These are phyloP conservation scores for Euclidium syriacum DNA, from an alignment of 345 rosid species.

Conservation along the genomic window DNA sequence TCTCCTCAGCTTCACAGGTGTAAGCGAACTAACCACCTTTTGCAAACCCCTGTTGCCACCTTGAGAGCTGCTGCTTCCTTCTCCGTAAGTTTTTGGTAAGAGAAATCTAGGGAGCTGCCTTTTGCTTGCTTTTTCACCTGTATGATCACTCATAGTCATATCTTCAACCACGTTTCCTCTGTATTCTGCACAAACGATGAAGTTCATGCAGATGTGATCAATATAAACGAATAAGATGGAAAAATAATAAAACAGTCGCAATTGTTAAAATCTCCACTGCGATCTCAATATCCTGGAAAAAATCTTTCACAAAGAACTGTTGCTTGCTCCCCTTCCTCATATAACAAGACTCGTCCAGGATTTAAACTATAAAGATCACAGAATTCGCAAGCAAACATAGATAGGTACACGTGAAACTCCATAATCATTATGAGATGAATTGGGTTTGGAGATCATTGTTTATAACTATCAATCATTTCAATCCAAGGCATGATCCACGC, in stretches of 20 bases:
- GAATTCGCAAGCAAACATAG: neutral
- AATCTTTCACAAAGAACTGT: constrained; percentile 58
- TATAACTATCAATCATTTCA: neutral
- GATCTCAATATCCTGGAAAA: constrained; percentile 59
- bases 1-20: constrained; percentile 31
- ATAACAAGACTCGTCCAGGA: neutral
- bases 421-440: neutral
- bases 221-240: neutral
- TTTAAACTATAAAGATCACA: constrained; percentile 13
- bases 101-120: constrained; percentile 55
- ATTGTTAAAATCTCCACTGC: constrained; percentile 55
- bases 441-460: neutral
- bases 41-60: constrained; percentile 21
- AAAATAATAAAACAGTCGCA: constrained; percentile 18
- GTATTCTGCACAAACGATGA: constrained; percentile 61
- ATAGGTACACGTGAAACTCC: constrained; percentile 6
- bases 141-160: constrained; percentile 20
- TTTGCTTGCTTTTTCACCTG: constrained; percentile 34
- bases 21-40: constrained; percentile 20
- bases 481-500: neutral
- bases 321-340: constrained; percentile 73
- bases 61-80: constrained; percentile 31
- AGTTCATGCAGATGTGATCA: constrained; percentile 41
- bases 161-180: constrained; percentile 34
- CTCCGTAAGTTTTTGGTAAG: constrained; percentile 33